Conservation (phyloP, 345 rosid species). For the Citrus sp. region DNA sequence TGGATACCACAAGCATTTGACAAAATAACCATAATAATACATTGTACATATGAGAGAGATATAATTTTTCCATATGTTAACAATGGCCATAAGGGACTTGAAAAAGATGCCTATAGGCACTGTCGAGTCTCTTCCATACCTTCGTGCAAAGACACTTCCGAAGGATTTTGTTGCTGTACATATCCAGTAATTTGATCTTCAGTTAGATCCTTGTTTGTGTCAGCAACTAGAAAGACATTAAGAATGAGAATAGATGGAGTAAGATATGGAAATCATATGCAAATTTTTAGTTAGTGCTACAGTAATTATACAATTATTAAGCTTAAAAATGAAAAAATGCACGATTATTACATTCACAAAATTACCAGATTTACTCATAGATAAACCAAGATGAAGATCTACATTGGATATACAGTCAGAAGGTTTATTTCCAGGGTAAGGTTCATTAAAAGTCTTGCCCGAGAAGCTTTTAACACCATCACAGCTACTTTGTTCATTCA, state of each 20-base stretch:
- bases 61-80: neutral
- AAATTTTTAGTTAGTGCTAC: neutral
- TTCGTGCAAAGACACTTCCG: conserved; percentile 23
- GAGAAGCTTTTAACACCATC: conserved; percentile 25
- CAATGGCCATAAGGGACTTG: conserved; percentile 3
- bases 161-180: conserved; percentile 25
- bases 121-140: conserved; percentile 29
- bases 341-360: neutral
- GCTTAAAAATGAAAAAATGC: conserved; percentile 4
- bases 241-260: conserved; percentile 1
- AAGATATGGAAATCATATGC: neutral
- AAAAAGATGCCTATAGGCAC: conserved; percentile 15
- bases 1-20: neutral
- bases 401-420: conserved; percentile 33
- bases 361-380: conserved; percentile 36
- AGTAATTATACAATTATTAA: neutral
- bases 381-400: conserved; percentile 48
- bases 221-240: conserved; percentile 30
- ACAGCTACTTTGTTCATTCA: conserved; percentile 15
- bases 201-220: conserved; percentile 24
- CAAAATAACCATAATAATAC: neutral
- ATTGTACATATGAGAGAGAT: neutral
- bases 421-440: conserved; percentile 1
- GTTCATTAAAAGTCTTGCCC: conserved; percentile 22
- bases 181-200: conserved; percentile 23